Evolutionary conservation across 768 basidiomycete species (phyloP), one percentile per base, ranked within the genome.

Genomic region (Tylopilus intermedius): DNA sequence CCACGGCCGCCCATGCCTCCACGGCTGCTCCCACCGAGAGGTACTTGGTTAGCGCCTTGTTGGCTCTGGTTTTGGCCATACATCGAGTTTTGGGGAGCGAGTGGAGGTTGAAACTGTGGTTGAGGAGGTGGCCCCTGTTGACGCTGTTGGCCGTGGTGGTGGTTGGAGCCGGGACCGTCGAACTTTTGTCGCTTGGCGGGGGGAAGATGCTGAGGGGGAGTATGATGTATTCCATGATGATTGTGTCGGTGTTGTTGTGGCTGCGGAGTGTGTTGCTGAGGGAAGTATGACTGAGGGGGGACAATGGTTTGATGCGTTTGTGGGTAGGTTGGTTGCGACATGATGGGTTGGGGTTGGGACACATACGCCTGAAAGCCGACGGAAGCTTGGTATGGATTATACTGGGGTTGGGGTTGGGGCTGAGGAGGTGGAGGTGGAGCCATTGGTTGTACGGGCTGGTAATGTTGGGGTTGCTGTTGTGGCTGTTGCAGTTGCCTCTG

Each of bases 111-210:
- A 48, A 87, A 87, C 56, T 85, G 86, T 3, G 84, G 83, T 58
- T 77, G 87, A 37, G 77, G 79, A n/a, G 74, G 75, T 18, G 73
- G 74, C 14, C 76, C 76, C 13, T 74, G 79, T 27, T 78, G 79
- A 40, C 63, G 62, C 45, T 69, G 67, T 55, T 76, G 79, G 24
- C 57, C 62, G 21, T 70, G 69, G 21, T 67, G 61, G 35, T 69
- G 69, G 59, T 72, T 75, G 51, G 77, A 77, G 56, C 72, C 79
- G 2, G 88, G 88, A 5, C 84, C 85, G 65, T 95, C 94, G 63
- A 94, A 94, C 40, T 92, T 81, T 60, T 86, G 91, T 49, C 94
- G 77, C 68, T 96, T 96, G 2, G 92, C 92, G 3, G 94, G 93
- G 8, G 94, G 94, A n/a, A 85, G 75, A 63, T 90, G 86, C 60